phyloP scores from a whole-genome alignment of 345 rosid genomes.

The Brassica rapa region DNA sequence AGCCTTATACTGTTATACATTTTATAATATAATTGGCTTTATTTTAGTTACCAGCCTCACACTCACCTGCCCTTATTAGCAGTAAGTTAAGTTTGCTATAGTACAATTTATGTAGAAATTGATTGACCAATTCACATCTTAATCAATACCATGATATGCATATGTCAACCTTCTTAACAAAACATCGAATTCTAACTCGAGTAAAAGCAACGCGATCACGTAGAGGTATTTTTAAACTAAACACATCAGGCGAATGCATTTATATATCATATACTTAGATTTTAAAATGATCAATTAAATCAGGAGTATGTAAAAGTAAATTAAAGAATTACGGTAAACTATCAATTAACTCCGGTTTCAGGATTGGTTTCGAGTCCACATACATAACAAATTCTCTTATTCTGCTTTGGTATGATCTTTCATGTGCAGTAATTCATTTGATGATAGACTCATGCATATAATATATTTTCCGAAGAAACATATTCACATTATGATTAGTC shows the following conservation, averaged over 20 bases:
- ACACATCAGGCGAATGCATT: background rate
- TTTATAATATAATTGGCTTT: background rate
- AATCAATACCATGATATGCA: background rate
- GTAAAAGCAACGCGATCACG: slow-evolving; percentile 14
- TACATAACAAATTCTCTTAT: background rate
- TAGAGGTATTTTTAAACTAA: background rate
- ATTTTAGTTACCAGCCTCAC: slow-evolving; percentile 11
- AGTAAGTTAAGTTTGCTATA: slow-evolving; percentile 1
- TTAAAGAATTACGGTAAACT: background rate
- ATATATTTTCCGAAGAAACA: background rate
- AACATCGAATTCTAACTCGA: slow-evolving; percentile 13
- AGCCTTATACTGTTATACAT: background rate
- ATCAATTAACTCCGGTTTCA: background rate
- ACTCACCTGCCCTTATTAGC: slow-evolving; percentile 15
- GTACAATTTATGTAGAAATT: background rate
- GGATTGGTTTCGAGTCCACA: background rate
- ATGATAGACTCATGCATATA: background rate
- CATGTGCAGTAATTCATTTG: slow-evolving; percentile 6
- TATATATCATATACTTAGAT: background rate
- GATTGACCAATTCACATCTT: background rate
- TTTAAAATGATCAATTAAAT: too few relatives aligned
- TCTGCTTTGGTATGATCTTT: background rate
- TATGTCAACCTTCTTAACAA: background rate
- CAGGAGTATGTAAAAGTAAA: background rate
- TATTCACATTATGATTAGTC: background rate